Conservation (phyloP, 352 stramenopile species). For the Globisporangium apiculatum region DNA sequence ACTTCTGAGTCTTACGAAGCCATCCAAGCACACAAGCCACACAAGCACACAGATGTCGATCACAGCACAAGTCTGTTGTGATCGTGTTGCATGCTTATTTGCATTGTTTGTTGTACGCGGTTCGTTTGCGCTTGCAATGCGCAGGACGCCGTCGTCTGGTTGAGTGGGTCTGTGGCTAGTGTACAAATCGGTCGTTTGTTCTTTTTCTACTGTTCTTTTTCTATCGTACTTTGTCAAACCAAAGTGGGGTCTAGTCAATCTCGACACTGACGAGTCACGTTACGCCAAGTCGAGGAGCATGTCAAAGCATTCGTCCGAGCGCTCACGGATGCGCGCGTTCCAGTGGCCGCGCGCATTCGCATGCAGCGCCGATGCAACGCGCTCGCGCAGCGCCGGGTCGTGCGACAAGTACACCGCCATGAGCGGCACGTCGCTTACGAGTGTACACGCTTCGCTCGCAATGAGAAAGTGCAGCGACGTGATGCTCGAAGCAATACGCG, state of each 20-base stretch:
- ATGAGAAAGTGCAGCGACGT: conserved; percentile 68
- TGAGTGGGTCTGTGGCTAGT: too few species aligned
- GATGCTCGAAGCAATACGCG: conserved; percentile 42
- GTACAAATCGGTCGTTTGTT: too few species aligned
- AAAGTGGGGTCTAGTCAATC: neutral
- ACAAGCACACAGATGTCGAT: too few species aligned
- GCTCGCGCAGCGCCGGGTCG: conserved; percentile 48
- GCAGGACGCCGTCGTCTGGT: too few species aligned
- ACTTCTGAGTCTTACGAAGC: neutral
- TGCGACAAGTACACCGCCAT: conserved; percentile 62
- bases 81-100: too few species aligned
- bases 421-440: conserved; percentile 59
- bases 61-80: too few species aligned
- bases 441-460: conserved; percentile 53
- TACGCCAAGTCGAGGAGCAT: conserved; percentile 71
- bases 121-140: too few species aligned
- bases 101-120: too few species aligned
- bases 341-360: conserved; percentile 59
- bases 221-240: too few species aligned
- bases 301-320: conserved; percentile 80
- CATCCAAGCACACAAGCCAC: too few species aligned
- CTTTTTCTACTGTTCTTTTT: too few species aligned
- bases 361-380: conserved; percentile 55
- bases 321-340: conserved; percentile 70
- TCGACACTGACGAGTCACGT: neutral